Conservation (phyloP, 176 grass and related monocot genomes). For the Tuctoria greenei region DNA sequence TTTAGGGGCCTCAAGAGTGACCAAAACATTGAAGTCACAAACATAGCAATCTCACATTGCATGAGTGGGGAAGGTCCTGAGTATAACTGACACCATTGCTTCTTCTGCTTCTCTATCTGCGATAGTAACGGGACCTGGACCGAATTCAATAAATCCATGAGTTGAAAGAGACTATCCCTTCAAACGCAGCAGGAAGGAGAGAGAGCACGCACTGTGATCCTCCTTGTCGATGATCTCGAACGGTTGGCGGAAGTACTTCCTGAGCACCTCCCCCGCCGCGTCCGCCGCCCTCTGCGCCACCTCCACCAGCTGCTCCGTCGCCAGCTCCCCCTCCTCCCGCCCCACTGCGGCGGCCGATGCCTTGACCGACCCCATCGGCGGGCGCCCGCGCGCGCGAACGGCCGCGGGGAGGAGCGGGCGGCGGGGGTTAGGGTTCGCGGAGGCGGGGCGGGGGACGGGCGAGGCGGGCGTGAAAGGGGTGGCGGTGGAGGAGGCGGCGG, state of each 20-base stretch:
- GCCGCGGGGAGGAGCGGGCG: background rate
- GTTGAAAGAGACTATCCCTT: background rate
- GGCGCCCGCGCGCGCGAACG: conserved; percentile 1
- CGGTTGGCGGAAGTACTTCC: conserved; percentile 80
- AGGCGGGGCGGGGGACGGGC: background rate
- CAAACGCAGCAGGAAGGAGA: background rate
- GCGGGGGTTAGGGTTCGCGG: conserved; percentile 15
- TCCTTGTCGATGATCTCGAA: conserved; percentile 85
- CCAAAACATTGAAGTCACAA: background rate
- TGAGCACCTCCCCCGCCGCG: conserved; percentile 59
- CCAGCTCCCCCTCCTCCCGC: background rate
- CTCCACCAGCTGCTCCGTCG: conserved; percentile 56
- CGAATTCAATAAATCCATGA: background rate
- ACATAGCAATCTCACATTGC: conserved; percentile 55
- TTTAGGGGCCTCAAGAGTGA: background rate
- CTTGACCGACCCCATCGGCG: conserved; percentile 24
- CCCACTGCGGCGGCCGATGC: conserved; percentile 3
- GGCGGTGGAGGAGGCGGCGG: conserved; percentile 27
- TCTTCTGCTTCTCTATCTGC: conserved; percentile 93
- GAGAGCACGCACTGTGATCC: conserved; percentile 61
- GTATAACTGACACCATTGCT: conserved; percentile 79
- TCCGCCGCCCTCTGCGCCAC: conserved; percentile 66
- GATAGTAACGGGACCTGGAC: conserved; percentile 82
- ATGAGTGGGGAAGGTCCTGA: conserved; percentile 70
- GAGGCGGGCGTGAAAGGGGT: conserved; percentile 14